These are phyloP conservation scores for Nemania bipapillata DNA, from an alignment of 2,329 filamentous ascomycete genomes.

Conservation along the genomic window DNA sequence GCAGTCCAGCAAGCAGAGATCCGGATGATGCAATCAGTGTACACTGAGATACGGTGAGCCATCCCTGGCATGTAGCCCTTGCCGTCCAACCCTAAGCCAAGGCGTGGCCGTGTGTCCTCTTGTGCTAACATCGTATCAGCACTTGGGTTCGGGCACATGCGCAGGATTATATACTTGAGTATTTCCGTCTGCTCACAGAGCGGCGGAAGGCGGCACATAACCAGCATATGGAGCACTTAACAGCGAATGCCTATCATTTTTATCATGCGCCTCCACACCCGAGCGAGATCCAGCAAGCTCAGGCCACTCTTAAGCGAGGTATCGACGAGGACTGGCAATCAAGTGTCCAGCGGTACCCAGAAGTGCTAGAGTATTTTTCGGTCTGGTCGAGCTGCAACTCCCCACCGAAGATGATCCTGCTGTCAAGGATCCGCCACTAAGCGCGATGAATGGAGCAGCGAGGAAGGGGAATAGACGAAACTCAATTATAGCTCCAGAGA, in stretches of 20 bases:
- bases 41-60: conserved; percentile 71
- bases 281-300: conserved; percentile 71
- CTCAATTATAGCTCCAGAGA: conserved; percentile 54
- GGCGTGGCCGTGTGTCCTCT: conserved; percentile 7
- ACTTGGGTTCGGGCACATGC: conserved; percentile 73
- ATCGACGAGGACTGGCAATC: conserved; percentile 83
- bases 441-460: conserved; percentile 61
- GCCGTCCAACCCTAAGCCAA: conserved; percentile 24
- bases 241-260: conserved; percentile 65
- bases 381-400: conserved; percentile 72
- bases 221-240: conserved; percentile 66
- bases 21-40: conserved; percentile 71
- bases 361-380: conserved; percentile 86
- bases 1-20: conserved; percentile 72
- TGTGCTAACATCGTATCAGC: conserved; percentile 54
- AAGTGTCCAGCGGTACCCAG: conserved; percentile 79
- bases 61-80: conserved; percentile 17
- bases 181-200: conserved; percentile 70
- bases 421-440: conserved; percentile 70
- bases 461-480: conserved; percentile 59
- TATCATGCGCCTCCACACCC: conserved; percentile 69
- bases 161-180: conserved; percentile 74
- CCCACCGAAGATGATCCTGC: conserved; percentile 70
- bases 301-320: conserved; percentile 74
- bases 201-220: conserved; percentile 69